phyloP scores from a whole-genome alignment of 306 rosid genomes.

The Casuarina equisetifolia region DNA sequence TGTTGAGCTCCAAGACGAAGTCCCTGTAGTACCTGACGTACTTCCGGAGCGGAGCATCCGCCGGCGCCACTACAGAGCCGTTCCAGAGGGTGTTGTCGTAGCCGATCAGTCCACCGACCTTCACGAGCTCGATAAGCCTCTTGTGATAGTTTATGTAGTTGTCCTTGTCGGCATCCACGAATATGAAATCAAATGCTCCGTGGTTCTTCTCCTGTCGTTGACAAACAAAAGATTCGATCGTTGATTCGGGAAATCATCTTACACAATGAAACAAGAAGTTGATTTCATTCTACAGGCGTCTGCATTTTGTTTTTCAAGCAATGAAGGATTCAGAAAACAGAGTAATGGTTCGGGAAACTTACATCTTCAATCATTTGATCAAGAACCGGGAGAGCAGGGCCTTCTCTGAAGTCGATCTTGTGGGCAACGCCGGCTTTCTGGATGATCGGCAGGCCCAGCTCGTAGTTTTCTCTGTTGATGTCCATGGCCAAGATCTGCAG shows the following conservation, averaged over 20 bases:
- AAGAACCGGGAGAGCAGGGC: conserved; percentile 93
- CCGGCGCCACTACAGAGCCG: conserved; percentile 88
- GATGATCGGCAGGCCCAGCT: conserved; percentile 72
- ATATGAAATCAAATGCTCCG: conserved; percentile 74
- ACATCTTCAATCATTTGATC: conserved; percentile 69
- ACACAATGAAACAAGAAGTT: no score
- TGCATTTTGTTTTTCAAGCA: neutral
- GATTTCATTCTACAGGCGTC: no score
- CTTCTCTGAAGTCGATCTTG: conserved; percentile 91
- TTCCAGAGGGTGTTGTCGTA: conserved; percentile 96
- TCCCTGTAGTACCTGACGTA: conserved; percentile 90
- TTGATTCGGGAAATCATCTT: no score
- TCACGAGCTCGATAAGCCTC: conserved; percentile 75
- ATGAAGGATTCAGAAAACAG: neutral
- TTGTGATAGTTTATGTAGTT: conserved; percentile 87
- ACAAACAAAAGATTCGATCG: no score
- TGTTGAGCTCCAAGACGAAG: conserved; percentile 86
- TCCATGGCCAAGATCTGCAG: conserved; percentile 90
- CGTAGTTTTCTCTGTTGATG: conserved; percentile 81
- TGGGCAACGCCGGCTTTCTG: conserved; percentile 82
- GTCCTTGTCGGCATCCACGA: conserved; percentile 92
- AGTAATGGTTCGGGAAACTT: conserved; percentile 8
- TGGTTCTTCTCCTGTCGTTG: conserved; percentile 58
- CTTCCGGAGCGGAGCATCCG: conserved; percentile 86
- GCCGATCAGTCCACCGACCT: conserved; percentile 84